phyloP scores from a whole-genome alignment of 371 early-diverging fungal genomes.

The Syncephalastrum racemosum region DNA sequence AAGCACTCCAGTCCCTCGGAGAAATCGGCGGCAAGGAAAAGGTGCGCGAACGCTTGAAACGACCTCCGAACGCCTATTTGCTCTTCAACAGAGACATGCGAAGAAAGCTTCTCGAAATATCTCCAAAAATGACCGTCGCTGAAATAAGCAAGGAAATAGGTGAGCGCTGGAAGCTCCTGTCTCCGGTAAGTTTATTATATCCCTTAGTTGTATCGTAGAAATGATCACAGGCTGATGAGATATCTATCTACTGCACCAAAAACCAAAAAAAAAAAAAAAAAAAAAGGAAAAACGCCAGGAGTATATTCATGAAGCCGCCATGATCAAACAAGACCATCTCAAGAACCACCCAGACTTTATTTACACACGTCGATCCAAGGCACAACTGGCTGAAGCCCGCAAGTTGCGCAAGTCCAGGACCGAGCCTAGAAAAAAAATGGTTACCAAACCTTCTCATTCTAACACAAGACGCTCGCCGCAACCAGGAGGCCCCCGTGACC shows the following conservation, averaged over 20 bases:
- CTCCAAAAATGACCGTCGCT: constrained; percentile 58
- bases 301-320: constrained; percentile 39
- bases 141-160: constrained; percentile 61
- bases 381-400: constrained; percentile 53
- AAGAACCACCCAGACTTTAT: constrained; percentile 61
- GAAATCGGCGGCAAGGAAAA: constrained; percentile 16
- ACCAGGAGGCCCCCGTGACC: constrained; percentile 40
- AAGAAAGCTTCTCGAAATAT: constrained; percentile 47
- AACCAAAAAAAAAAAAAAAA: constrained; percentile 6
- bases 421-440: constrained; percentile 1
- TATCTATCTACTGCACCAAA: not conserved
- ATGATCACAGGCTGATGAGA: not conserved
- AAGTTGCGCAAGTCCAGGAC: constrained; percentile 26
- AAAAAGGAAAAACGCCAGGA: constrained; percentile 32
- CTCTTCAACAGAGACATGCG: constrained; percentile 63
- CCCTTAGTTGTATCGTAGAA: not conserved
- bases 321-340: constrained; percentile 59
- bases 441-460: not conserved
- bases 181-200: constrained; percentile 17
- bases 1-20: constrained; percentile 13
- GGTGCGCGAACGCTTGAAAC: constrained; percentile 40
- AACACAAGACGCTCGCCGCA: constrained; percentile 4
- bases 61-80: constrained; percentile 67
- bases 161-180: constrained; percentile 49
- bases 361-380: constrained; percentile 63